Evolutionary conservation across 2,329 filamentous ascomycete species (phyloP), one percentile per base, ranked within the genome.

Genomic region (Alternaria sp.): DNA sequence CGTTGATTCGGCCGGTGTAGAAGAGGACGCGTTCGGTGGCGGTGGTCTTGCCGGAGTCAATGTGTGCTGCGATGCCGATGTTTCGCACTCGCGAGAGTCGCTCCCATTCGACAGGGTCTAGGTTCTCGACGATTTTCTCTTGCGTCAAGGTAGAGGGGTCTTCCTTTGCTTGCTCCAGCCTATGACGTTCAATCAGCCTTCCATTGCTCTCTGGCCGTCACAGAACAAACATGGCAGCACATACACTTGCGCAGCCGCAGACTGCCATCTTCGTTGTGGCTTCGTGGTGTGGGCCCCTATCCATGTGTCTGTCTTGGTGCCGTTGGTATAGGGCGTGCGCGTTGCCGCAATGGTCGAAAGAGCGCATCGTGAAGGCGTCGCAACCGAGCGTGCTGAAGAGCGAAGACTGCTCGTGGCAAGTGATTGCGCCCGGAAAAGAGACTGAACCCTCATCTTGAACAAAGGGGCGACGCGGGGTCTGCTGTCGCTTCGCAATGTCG

Each of bases 41-140:
- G 40, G 96, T 99, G 36, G 96, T 99, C 84, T 99, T 99, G 74
- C 96, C 96, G 77, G 93, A 97, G 84, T 99, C 96, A 79, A 99
- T 99, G 80, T 99, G 96, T 70, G 96, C 96, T 75, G 96, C 96
- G 84, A 99, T 99, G 83, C 96, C 96, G 81, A 99, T 99, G 81
- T 99, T 99, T 68, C 96, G 89, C 62, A 98, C 92, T 82, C 87
- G 89, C 56, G 91, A 88, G 67, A 99, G 82, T 66, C 95, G 89
- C 66, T 89, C 86, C 61, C 88, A 89, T 82, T 99, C 96, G 64
- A 90, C 87, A 30, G 92, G 89, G 72, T 90, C 88, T 81, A 97
- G 90, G 77, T 93, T 94, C 71, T 91, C 89, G 57, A 93, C 90
- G 67, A 96, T 90, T 17, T 86, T 85, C 60, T 89, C 85, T 77